phyloP scores from a whole-genome alignment of 306 rosid genomes.

The Coriaria nepalensis region DNA sequence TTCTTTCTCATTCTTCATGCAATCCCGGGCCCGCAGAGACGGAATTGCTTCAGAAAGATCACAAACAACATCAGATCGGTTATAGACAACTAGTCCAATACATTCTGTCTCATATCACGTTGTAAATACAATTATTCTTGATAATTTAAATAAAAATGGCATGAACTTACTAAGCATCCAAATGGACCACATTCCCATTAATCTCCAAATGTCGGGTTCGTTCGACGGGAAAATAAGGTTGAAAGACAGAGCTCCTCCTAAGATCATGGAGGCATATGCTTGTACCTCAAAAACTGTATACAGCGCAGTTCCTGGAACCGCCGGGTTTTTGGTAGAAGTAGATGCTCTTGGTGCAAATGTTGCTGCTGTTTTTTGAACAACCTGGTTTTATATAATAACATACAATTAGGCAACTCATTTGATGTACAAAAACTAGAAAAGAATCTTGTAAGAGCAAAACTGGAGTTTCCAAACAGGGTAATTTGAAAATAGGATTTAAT shows the following conservation, averaged over 20 bases:
- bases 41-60: conserved; percentile 60
- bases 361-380: conserved; percentile 90
- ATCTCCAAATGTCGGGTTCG: conserved; percentile 91
- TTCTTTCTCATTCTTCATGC: conserved; percentile 94
- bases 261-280: conserved; percentile 70
- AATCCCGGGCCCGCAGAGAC: conserved; percentile 88
- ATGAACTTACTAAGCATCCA: conserved; percentile 90
- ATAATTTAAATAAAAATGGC: neutral
- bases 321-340: conserved; percentile 77
- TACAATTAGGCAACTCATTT: neutral
- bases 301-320: conserved; percentile 68
- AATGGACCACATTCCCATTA: conserved; percentile 99
- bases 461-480: too few relatives aligned
- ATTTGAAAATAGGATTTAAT: too few relatives aligned
- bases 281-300: conserved; percentile 92
- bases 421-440: neutral
- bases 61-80: neutral
- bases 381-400: conserved; percentile 43
- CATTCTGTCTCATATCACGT: too few relatives aligned
- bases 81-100: too few relatives aligned
- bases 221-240: conserved; percentile 85
- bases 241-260: conserved; percentile 84
- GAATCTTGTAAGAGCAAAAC: neutral
- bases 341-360: conserved; percentile 99
- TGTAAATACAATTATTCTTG: neutral